Conservation (phyloP, 2,329 filamentous ascomycete genomes). For the Stagonosporopsis cucurbitacearum region DNA sequence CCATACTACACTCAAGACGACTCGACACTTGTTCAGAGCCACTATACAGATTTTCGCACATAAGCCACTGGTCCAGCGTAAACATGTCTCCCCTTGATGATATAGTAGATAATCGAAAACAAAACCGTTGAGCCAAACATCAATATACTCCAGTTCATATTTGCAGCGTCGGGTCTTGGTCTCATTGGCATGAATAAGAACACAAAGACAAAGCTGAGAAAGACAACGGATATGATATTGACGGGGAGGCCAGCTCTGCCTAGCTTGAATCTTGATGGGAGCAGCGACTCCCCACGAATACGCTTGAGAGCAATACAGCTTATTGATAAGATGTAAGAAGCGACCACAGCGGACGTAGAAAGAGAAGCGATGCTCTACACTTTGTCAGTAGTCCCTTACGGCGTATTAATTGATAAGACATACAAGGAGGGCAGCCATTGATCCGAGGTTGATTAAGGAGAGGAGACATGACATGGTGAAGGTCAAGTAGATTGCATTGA, state of each 20-base stretch:
- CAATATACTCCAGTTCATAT: slow-evolving; percentile 58
- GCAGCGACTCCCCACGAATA: slow-evolving; percentile 50
- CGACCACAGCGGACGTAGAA: slow-evolving; percentile 30
- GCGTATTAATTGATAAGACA: slow-evolving; percentile 41
- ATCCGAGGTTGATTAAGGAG: neutral
- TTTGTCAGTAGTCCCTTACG: slow-evolving; percentile 19
- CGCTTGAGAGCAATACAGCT: slow-evolving; percentile 56
- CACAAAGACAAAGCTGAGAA: slow-evolving; percentile 49
- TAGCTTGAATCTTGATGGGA: slow-evolving; percentile 55
- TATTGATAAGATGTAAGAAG: slow-evolving; percentile 51
- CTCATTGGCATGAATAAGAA: slow-evolving; percentile 55
- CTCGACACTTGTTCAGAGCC: neutral
- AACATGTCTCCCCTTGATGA: slow-evolving; percentile 48
- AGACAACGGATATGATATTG: slow-evolving; percentile 51
- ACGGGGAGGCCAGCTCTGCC: slow-evolving; percentile 54
- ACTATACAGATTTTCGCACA: neutral
- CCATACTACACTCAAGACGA: neutral
- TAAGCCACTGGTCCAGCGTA: slow-evolving; percentile 49
- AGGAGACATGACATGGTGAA: neutral
- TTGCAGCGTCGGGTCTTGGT: slow-evolving; percentile 34
- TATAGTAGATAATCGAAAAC: slow-evolving; percentile 54
- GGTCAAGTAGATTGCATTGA: slow-evolving; percentile 54
- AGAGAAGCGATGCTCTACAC: slow-evolving; percentile 38
- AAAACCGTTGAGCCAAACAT: slow-evolving; percentile 56
- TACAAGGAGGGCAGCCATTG: neutral